Evolutionary conservation across 139 green algal species (phyloP).

Genomic region (Chlorella vulgaris): DNA sequence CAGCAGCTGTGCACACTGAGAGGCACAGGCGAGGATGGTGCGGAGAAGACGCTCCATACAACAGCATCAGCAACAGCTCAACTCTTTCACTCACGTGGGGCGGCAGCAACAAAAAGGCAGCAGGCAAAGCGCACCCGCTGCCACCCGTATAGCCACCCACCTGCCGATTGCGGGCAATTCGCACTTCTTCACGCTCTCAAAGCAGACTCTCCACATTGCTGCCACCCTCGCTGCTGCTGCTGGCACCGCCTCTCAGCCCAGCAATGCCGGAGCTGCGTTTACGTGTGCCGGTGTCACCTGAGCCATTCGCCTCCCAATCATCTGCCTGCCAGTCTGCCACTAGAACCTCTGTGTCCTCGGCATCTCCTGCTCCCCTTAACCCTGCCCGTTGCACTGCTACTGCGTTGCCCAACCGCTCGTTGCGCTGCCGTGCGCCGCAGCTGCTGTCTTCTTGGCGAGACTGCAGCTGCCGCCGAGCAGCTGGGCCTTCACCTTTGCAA

Average conservation of each 20-base stretch:
- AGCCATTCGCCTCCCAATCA: not conserved
- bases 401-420: not conserved
- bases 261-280: conserved; percentile 3
- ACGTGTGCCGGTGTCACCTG: not conserved
- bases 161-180: conserved; percentile 23
- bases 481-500: not conserved
- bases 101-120: not conserved
- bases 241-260: not conserved
- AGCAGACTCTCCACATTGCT: not conserved
- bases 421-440: too few relatives aligned
- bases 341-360: conserved; percentile 29
- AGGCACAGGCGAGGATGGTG: not conserved
- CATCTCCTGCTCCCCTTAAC: not conserved
- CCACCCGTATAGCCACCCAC: not conserved
- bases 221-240: conserved; percentile 31
- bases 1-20: not conserved
- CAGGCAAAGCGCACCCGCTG: too few relatives aligned
- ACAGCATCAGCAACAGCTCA: too few relatives aligned
- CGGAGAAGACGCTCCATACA: too few relatives aligned
- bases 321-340: conserved; percentile 25
- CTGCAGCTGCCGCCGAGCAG: not conserved
- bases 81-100: too few relatives aligned
- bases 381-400: not conserved
- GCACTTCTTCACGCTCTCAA: conserved; percentile 13
- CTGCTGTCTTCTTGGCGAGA: too few relatives aligned